These are phyloP conservation scores for Termitomyces sp. DNA, from an alignment of 768 basidiomycete genomes.

Conservation along the genomic window DNA sequence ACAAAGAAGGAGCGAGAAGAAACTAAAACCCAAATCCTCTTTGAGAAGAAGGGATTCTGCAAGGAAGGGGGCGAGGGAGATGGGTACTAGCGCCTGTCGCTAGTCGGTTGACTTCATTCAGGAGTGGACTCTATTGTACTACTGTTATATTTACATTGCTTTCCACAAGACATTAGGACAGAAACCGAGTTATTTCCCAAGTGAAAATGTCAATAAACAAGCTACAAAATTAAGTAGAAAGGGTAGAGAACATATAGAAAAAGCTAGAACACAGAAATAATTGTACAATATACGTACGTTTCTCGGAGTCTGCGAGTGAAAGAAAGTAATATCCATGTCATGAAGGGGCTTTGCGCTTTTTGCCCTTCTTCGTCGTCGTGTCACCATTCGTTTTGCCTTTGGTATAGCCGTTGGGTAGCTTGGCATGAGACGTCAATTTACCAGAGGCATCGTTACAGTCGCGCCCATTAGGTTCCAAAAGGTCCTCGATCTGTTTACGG, in stretches of 20 bases:
- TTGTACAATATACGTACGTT: slow-evolving; percentile 4
- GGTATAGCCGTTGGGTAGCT: slow-evolving; percentile 40
- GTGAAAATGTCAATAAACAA: neutral
- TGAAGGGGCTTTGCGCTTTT: slow-evolving; percentile 46
- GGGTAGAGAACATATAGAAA: neutral
- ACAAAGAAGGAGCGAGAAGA: slow-evolving; percentile 79
- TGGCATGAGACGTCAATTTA: slow-evolving; percentile 28
- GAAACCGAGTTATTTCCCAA: slow-evolving; percentile 10
- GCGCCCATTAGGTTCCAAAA: slow-evolving; percentile 44
- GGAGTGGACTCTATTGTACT: slow-evolving; percentile 15
- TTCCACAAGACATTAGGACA: slow-evolving; percentile 1
- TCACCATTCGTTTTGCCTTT: slow-evolving; percentile 40
- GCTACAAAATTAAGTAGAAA: slow-evolving; percentile 5
- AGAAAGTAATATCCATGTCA: slow-evolving; percentile 22
- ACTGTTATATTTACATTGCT: slow-evolving; percentile 15
- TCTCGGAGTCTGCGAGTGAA: neutral
- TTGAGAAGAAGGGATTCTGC: slow-evolving; percentile 83
- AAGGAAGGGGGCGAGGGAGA: slow-evolving; percentile 97
- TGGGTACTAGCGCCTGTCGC: slow-evolving; percentile 57
- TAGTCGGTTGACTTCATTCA: neutral
- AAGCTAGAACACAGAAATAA: slow-evolving; percentile 3
- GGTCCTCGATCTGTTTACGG: slow-evolving; percentile 72
- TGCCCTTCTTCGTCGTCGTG: slow-evolving; percentile 50
- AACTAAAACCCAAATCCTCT: slow-evolving; percentile 75
- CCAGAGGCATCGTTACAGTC: slow-evolving; percentile 27